A percentile compares a stretch with the other conserved stretches of the same genome.
Evolutionary conservation across 176 grass and related monocot genomes (phyloP).

Genomic region (Thalia dealbata): DNA sequence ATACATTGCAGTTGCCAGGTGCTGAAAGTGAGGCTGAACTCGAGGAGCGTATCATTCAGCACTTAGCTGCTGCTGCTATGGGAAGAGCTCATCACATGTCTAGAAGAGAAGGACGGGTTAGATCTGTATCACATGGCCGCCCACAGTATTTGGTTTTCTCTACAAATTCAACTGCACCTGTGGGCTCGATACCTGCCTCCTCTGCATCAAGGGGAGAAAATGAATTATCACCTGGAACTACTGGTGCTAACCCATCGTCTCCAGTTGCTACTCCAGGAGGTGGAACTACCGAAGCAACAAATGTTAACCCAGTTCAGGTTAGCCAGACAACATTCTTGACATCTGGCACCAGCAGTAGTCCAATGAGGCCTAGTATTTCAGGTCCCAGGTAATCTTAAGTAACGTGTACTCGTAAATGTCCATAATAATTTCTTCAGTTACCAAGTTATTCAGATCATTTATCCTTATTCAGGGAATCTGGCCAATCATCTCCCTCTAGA

Average conservation of each 20-base stretch:
- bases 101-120: slow-evolving; percentile 62
- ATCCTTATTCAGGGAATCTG: slow-evolving; percentile 24
- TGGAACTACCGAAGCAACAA: slow-evolving; percentile 28
- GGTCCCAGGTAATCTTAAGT: slow-evolving; percentile 29
- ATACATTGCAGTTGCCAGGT: slow-evolving; percentile 45
- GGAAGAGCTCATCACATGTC: slow-evolving; percentile 52
- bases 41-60: slow-evolving; percentile 77
- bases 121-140: slow-evolving; percentile 33
- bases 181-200: slow-evolving; percentile 31
- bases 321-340: slow-evolving; percentile 45
- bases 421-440: slow-evolving; percentile 5
- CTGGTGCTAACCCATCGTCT: slow-evolving; percentile 28
- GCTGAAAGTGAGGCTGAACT: slow-evolving; percentile 64
- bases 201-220: slow-evolving; percentile 30
- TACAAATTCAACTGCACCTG: slow-evolving; percentile 26
- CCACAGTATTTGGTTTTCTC: slow-evolving; percentile 57
- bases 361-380: slow-evolving; percentile 44
- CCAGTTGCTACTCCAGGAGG: slow-evolving; percentile 21
- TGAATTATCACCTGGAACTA: slow-evolving; percentile 27
- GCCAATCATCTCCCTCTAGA: slow-evolving; percentile 49
- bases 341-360: slow-evolving; percentile 34
- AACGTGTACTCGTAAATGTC: not conserved
- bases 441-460: slow-evolving; percentile 16
- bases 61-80: slow-evolving; percentile 59
- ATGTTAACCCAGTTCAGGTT: slow-evolving; percentile 36